phyloP scores from a whole-genome alignment of 306 rosid species.

The Geum urbanum region DNA sequence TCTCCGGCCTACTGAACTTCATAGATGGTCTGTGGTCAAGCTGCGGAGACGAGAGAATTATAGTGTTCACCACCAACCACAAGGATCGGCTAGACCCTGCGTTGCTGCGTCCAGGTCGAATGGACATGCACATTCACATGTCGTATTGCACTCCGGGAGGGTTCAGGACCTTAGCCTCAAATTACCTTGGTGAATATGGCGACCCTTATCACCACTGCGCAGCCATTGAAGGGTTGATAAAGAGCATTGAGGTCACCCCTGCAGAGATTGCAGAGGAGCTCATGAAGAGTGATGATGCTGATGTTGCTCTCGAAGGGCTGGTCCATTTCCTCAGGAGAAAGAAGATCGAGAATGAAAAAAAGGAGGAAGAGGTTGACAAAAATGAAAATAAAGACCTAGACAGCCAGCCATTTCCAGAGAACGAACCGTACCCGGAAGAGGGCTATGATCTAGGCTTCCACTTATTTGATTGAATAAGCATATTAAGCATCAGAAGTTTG shows the following conservation, averaged over 20 bases:
- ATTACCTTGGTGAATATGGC: slow-evolving; percentile 33
- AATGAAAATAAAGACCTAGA: not conserved
- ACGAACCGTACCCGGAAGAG: not conserved
- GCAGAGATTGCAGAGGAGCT: slow-evolving; percentile 45
- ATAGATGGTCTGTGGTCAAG: slow-evolving; percentile 61
- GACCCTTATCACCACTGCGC: slow-evolving; percentile 2
- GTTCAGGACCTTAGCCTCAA: slow-evolving; percentile 31
- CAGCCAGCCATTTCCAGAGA: not conserved
- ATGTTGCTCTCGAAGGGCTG: slow-evolving; percentile 20
- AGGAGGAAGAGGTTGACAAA: not conserved
- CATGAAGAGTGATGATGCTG: slow-evolving; percentile 39
- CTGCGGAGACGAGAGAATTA: slow-evolving; percentile 48
- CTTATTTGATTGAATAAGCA: not conserved
- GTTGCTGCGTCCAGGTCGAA: slow-evolving; percentile 44
- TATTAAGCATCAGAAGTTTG: not conserved
- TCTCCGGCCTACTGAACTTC: slow-evolving; percentile 36
- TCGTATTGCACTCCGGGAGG: slow-evolving; percentile 37
- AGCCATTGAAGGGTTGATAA: slow-evolving; percentile 32
- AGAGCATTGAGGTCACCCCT: slow-evolving; percentile 34
- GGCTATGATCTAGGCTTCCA: not conserved
- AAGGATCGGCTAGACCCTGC: slow-evolving; percentile 44
- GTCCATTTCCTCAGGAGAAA: slow-evolving; percentile 26
- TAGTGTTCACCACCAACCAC: slow-evolving; percentile 52
- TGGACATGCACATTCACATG: slow-evolving; percentile 57
- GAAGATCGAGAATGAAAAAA: not conserved